These are phyloP conservation scores for Torrubiellomyces zombiae DNA, from an alignment of 2,329 filamentous ascomycete genomes.

Conservation along the genomic window DNA sequence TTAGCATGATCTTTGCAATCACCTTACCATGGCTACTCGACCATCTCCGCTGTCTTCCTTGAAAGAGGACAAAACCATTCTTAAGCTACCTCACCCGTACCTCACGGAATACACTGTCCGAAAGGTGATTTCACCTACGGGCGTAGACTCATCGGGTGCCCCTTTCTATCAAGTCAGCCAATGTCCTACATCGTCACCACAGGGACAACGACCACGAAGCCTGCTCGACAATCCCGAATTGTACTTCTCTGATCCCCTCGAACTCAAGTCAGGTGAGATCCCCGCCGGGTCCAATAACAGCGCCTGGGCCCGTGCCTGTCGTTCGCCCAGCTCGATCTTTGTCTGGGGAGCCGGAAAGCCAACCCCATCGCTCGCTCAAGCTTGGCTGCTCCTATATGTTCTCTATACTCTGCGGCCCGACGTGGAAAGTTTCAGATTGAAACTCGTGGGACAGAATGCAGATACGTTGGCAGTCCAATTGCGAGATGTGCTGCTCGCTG, in stretches of 20 bases:
- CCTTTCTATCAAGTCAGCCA: slow-evolving; percentile 19
- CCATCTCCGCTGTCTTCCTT: slow-evolving; percentile 12
- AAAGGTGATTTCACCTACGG: slow-evolving; percentile 11
- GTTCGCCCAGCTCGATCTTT: slow-evolving; percentile 29
- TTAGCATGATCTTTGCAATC: neutral
- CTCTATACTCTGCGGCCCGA: slow-evolving; percentile 32
- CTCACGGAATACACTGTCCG: slow-evolving; percentile 26
- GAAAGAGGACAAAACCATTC: slow-evolving; percentile 19
- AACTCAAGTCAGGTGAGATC: slow-evolving; percentile 31
- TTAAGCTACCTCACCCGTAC: slow-evolving; percentile 34
- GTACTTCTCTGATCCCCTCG: slow-evolving; percentile 27
- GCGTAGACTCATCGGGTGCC: slow-evolving; percentile 4
- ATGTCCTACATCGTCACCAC: slow-evolving; percentile 11
- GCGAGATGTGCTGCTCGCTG: slow-evolving; percentile 29
- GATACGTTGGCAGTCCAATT: slow-evolving; percentile 21
- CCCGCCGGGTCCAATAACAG: slow-evolving; percentile 36
- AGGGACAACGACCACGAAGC: slow-evolving; percentile 11
- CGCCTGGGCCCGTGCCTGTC: slow-evolving; percentile 37
- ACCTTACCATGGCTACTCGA: too few species aligned
- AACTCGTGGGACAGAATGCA: slow-evolving; percentile 22
- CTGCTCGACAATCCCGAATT: slow-evolving; percentile 18
- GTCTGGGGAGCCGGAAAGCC: slow-evolving; percentile 23
- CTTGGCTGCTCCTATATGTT: slow-evolving; percentile 35
- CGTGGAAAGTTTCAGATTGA: slow-evolving; percentile 31
- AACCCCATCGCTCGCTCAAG: slow-evolving; percentile 30